Evolutionary conservation across 2,329 filamentous ascomycete genomes (phyloP).

Genomic region (Cordyceps militaris): DNA sequence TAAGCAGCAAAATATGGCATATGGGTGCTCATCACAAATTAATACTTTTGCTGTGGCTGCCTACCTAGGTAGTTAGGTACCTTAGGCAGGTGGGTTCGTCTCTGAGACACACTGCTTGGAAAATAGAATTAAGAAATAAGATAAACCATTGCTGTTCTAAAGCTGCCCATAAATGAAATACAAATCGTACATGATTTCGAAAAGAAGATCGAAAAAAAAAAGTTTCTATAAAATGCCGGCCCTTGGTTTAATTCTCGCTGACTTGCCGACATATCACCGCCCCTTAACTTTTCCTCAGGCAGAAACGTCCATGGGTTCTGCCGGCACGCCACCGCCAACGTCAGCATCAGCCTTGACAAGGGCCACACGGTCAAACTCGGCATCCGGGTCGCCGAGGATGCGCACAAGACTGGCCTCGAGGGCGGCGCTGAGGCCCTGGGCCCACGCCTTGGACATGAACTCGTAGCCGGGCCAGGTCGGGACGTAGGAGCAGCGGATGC

Average conservation of each 20-base stretch:
- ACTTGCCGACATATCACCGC: not conserved
- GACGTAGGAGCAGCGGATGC: conserved; percentile 7
- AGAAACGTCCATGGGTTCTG: conserved; percentile 2
- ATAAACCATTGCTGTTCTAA: not conserved
- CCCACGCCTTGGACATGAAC: conserved; percentile 11
- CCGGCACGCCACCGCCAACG: not conserved
- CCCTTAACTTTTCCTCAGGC: not conserved
- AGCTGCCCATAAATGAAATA: no score
- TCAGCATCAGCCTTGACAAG: not conserved
- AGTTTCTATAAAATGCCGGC: not conserved
- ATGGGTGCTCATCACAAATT: no score
- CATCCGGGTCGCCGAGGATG: conserved; percentile 9
- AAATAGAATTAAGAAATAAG: no score
- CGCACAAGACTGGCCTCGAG: conserved; percentile 9
- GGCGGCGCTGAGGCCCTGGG: conserved; percentile 7
- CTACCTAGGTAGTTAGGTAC: no score
- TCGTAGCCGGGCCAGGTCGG: conserved; percentile 9
- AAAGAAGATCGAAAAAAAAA: not conserved
- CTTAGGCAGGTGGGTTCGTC: no score
- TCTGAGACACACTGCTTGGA: not conserved
- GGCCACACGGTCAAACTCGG: conserved; percentile 6
- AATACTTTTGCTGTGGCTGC: no score
- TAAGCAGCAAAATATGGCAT: not conserved
- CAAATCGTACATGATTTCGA: not conserved
- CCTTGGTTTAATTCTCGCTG: not conserved